phyloP scores from a whole-genome alignment of 306 rosid genomes.

The Biancaea sappan region DNA sequence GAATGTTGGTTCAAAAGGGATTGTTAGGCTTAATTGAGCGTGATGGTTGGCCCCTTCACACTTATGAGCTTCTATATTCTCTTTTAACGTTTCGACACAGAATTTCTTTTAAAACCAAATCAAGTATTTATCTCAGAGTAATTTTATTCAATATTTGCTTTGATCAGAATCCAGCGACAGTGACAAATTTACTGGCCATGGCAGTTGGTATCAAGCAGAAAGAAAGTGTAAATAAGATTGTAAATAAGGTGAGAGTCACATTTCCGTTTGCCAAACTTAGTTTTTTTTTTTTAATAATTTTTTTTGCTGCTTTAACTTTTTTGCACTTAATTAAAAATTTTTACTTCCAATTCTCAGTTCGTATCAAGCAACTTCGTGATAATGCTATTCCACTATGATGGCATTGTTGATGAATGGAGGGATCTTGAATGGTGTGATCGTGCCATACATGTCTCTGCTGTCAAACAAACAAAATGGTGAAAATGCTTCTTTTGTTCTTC shows the following conservation, averaged over 20 bases:
- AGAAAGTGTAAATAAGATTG: constrained; percentile 32
- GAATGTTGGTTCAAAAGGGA: too few species aligned
- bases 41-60: too few species aligned
- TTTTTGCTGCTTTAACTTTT: neutral
- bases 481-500: neutral
- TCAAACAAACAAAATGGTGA: constrained; percentile 37
- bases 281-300: neutral
- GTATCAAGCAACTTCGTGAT: constrained; percentile 12
- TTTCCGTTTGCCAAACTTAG: neutral
- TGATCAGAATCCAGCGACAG: constrained; percentile 23
- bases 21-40: too few species aligned
- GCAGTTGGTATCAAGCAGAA: constrained; percentile 42
- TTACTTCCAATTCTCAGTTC: constrained; percentile 5
- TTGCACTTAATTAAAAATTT: neutral
- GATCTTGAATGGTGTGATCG: constrained; percentile 23
- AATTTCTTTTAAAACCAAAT: too few species aligned
- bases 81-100: too few species aligned
- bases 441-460: constrained; percentile 38
- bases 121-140: neutral
- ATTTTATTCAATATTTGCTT: neutral
- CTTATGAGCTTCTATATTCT: too few species aligned
- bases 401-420: constrained; percentile 32
- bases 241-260: constrained; percentile 27
- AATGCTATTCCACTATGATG: constrained; percentile 41
- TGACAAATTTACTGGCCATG: constrained; percentile 28